Evolutionary conservation across 2,329 filamentous ascomycete species (phyloP), one percentile per base, ranked within the genome.

Genomic region (Venturia asperata): DNA sequence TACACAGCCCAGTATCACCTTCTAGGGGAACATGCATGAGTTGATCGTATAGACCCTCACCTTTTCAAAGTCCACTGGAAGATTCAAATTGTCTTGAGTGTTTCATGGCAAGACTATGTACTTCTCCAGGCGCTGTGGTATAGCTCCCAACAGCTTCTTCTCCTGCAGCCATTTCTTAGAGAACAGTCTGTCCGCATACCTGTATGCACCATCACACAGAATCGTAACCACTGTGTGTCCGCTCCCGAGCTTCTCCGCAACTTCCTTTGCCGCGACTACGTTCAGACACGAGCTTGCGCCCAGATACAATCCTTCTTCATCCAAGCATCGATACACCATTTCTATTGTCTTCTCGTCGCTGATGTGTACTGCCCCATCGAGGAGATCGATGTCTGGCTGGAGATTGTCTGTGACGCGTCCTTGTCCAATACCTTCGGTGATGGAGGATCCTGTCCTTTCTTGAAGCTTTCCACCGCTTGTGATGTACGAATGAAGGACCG

Each of bases 391-490:
- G 72, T 99, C 94, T 4, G 89, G 90, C 77, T 85, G 81, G 69
- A 99, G 79, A 77, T 99, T 99, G 74, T 96, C 91, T n/a, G 94
- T 99, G 63, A 99, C 85, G 63, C 94, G 89, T 45, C 94, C 94
- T 80, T 97, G 94, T 24, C 94, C 94, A 72, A 99, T 99, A 30
- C 94, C 94, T 79, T 99, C 94, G 2, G 94, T 99, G 78, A 99
- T 97, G 73, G 89, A 94, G 64, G 89, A 87, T 11, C 94, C 94
- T 2, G 81, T 80, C 62, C 94, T 84, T 73, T 97, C 93, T n/a
- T 81, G 80, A 64, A 97, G 81, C 74, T 89, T 88, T 47, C 92
- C 92, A 15, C 92, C 92, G 19, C 88, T 92, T 67, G 85, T 83
- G 70, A 99, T 88, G 79, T 97, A 97, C 67, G 89, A 91, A 80